phyloP scores from a whole-genome alignment of 2,329 filamentous ascomycete species.

The Cryphonectria japonica region DNA sequence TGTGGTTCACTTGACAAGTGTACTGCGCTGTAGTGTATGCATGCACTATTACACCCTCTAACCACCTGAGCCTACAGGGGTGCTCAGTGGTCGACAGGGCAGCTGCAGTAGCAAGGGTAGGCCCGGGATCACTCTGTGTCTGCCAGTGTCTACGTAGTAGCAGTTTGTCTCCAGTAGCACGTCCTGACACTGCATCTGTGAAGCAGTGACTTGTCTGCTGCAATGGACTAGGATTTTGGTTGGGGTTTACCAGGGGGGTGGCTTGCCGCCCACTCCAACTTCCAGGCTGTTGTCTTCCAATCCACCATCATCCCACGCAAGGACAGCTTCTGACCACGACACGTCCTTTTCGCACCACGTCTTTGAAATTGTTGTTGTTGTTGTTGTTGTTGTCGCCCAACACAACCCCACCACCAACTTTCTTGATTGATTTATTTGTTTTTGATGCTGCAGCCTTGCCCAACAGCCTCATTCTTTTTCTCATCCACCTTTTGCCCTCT shows the following conservation, averaged over 20 bases:
- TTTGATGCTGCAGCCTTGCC: not conserved
- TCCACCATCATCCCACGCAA: no score
- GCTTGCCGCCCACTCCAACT: no score
- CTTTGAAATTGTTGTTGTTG: not conserved
- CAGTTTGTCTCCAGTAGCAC: no score
- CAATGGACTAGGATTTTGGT: not conserved
- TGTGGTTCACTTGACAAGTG: not conserved
- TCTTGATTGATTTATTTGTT: not conserved
- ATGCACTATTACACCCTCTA: not conserved
- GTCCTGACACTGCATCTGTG: no score
- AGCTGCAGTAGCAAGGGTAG: not conserved
- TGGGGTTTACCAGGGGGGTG: not conserved
- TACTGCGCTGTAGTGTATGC: no score
- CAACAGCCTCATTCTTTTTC: constrained; percentile 14
- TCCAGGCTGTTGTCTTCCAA: not conserved
- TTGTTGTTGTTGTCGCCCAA: not conserved
- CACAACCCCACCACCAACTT: not conserved
- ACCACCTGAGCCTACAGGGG: not conserved
- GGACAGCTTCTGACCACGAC: not conserved
- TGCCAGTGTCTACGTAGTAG: not conserved
- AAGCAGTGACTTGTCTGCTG: not conserved
- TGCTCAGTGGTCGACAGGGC: no score
- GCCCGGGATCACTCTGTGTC: not conserved
- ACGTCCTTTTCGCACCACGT: not conserved
- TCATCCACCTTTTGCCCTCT: constrained; percentile 22